Evolutionary conservation across 352 stramenopile species (phyloP), one percentile per base, ranked within the genome.

Genomic region (Plasmopara muralis): DNA sequence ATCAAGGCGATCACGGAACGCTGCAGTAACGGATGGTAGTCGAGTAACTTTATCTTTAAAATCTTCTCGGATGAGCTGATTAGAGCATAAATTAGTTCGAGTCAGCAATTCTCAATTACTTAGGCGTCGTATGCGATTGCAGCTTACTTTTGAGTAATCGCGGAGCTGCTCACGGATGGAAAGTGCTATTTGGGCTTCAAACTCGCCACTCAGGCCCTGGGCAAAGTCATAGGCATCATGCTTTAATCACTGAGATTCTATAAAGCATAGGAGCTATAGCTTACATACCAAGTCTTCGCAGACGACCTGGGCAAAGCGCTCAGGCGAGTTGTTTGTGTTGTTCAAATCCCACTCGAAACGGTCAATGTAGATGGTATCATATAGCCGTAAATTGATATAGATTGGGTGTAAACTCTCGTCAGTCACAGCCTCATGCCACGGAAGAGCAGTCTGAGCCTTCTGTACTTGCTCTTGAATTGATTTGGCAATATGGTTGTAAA

Each of bases 341-440:
- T 60, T 81, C 2, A 91, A 47, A 45, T 91, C 81, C 81, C 81
- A 91, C 69, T 91, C 81, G 58, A 91, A 91, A 37, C 76, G 69
- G 49, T 91, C 81, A 53, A 87, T 83, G 34, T 88, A 74, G 47
- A 91, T 74, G 34, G 81, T 89, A 58, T 91, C 81, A 57, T 86
- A 83, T 38, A 91, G 63, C 31, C 81, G 77, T 41, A 91, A 61
- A 55, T 91, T 91, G 62, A 91, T 84, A 53, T 74, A 87, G 37
- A 91, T 89, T 18, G 77, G 81, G 38, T 87, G 72, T 33, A 91
- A 63, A 56, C 74, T 86, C 60, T 88, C 75, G 12, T 16, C 60
- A 12, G 61, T 65, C 12, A 84, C 71, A 0, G 75, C 69, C 39
- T 79, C 68, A 38, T 77, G 63, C 75, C 74, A 85, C 8, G 77